Conservation (phyloP, 1,284 basidiomycete genomes). For the Taiwanofungus camphoratus region DNA sequence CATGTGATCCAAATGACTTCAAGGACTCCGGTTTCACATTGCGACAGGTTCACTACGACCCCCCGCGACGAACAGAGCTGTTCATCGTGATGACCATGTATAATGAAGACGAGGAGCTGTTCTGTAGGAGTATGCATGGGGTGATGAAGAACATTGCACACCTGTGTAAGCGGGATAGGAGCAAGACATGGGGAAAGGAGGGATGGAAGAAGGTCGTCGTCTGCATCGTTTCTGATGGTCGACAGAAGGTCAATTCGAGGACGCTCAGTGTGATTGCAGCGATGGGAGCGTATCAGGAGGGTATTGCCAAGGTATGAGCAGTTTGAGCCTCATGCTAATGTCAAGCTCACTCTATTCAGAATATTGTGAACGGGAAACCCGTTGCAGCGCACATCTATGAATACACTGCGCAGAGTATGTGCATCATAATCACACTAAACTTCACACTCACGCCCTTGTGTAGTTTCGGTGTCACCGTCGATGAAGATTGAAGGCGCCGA, state of each 20-base stretch:
- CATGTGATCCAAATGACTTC: conserved; percentile 90
- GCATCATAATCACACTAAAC: conserved; percentile 2
- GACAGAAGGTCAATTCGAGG: conserved; percentile 80
- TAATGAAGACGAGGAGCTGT: conserved; percentile 71
- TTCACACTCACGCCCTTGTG: conserved; percentile 12
- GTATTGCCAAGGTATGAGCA: conserved; percentile 72
- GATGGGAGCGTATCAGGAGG: conserved; percentile 80
- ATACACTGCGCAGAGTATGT: conserved; percentile 83
- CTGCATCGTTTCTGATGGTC: conserved; percentile 68
- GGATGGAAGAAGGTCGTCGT: conserved; percentile 91
- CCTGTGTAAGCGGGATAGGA: conserved; percentile 75
- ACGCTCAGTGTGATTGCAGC: conserved; percentile 84
- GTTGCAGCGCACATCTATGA: conserved; percentile 95
- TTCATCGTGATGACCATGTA: conserved; percentile 84
- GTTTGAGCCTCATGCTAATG: not conserved
- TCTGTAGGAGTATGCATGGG: conserved; percentile 88
- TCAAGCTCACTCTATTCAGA: conserved; percentile 34
- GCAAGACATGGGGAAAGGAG: conserved; percentile 93
- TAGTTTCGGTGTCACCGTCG: conserved; percentile 77
- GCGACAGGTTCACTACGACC: conserved; percentile 78
- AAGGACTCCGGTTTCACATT: conserved; percentile 75
- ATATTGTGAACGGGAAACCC: conserved; percentile 78
- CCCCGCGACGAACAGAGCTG: conserved; percentile 74
- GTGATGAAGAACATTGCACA: conserved; percentile 87
- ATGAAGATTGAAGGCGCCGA: conserved; percentile 82